These are phyloP conservation scores for Fusarium lateritium DNA, from an alignment of 2,329 filamentous ascomycete genomes.

Conservation along the genomic window DNA sequence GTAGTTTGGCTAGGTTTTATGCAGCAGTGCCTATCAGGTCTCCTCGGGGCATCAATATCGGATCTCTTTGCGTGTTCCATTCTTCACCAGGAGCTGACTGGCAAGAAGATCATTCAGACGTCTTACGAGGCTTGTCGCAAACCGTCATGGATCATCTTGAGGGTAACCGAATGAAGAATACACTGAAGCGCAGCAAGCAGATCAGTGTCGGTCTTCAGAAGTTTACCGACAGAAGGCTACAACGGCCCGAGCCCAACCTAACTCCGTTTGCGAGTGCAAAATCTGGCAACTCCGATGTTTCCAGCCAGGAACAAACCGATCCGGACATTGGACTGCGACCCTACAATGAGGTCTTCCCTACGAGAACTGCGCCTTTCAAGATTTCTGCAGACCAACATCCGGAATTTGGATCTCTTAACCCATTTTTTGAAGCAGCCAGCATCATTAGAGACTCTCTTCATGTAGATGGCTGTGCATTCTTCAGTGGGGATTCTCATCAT, in stretches of 20 bases:
- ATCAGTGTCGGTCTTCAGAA: constrained; percentile 52
- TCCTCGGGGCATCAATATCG: constrained; percentile 57
- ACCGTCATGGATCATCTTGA: constrained; percentile 57
- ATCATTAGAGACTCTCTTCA: constrained; percentile 59
- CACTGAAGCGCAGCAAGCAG: constrained; percentile 49
- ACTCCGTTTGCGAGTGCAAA: background rate
- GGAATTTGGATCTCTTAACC: background rate
- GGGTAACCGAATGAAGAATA: constrained; percentile 43
- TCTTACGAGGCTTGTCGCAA: constrained; percentile 46
- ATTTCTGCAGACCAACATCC: background rate
- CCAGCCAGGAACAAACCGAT: too few species aligned
- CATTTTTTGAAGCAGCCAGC: constrained; percentile 59
- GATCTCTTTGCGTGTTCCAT: constrained; percentile 53
- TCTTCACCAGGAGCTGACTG: constrained; percentile 24
- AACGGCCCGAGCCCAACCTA: constrained; percentile 27
- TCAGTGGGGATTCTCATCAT: constrained; percentile 46
- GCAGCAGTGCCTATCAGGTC: constrained; percentile 58
- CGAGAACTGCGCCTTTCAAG: background rate
- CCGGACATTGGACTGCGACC: too few species aligned
- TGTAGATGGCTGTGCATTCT: constrained; percentile 54
- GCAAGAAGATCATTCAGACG: constrained; percentile 44
- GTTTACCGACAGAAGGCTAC: background rate
- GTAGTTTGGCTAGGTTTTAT: constrained; percentile 53
- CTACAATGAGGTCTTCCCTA: too few species aligned
- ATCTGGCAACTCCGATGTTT: constrained; percentile 26